Evolutionary conservation across 129 eudicot genomes (phyloP).

Genomic region (Oenanthe sinensis): DNA sequence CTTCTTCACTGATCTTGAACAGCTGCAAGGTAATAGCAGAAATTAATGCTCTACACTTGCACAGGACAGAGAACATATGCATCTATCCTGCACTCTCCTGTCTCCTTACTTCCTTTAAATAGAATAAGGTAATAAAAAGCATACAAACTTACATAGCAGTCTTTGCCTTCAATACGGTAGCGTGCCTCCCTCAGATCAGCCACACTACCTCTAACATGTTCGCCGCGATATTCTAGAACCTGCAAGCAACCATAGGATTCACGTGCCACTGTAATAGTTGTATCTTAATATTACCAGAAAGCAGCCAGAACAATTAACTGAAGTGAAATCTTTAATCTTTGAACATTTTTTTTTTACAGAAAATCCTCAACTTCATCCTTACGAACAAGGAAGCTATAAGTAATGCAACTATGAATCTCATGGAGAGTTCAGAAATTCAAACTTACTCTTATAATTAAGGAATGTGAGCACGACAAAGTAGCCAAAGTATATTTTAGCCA

Average conservation of each 20-base stretch:
- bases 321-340: background rate
- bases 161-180: slow-evolving; percentile 82
- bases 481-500: background rate
- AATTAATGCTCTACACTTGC: background rate
- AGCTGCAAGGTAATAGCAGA: slow-evolving; percentile 44
- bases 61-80: background rate
- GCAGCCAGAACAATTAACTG: background rate
- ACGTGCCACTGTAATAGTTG: background rate
- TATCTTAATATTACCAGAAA: background rate
- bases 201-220: slow-evolving; percentile 88
- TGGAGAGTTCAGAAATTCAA: background rate
- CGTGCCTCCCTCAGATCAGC: slow-evolving; percentile 93
- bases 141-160: slow-evolving; percentile 68
- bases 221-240: slow-evolving; percentile 99
- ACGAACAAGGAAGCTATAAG: too few species aligned
- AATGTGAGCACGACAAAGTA: background rate
- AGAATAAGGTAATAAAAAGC: background rate
- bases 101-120: background rate
- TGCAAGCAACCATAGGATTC: slow-evolving; percentile 16
- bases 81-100: background rate
- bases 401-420: too few species aligned
- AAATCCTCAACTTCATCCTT: background rate
- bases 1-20: slow-evolving; percentile 94
- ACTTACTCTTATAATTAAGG: background rate
- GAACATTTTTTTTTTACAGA: background rate